Evolutionary conservation across 176 grass and related monocot genomes (phyloP).

Genomic region (Poa annua): DNA sequence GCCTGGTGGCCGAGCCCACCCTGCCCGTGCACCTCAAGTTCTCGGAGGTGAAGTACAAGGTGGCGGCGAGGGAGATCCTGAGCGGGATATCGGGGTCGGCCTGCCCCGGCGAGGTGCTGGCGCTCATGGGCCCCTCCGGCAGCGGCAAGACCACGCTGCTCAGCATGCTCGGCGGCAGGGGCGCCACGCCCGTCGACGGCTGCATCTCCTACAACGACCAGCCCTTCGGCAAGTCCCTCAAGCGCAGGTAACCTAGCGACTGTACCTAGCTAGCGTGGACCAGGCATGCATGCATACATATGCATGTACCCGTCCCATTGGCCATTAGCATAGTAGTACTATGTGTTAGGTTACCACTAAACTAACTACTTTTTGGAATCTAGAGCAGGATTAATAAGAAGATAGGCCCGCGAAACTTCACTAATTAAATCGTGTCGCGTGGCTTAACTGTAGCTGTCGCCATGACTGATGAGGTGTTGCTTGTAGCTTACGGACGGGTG

Average conservation of each 20-base stretch:
- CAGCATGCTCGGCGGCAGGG: conserved; percentile 84
- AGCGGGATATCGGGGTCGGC: conserved; percentile 81
- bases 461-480: conserved; percentile 31
- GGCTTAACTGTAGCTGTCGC: conserved; percentile 32
- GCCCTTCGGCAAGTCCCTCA: conserved; percentile 81
- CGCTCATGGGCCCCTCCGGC: conserved; percentile 92
- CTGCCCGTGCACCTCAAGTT: conserved; percentile 93
- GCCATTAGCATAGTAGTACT: no score
- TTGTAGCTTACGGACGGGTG: background rate
- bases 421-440: background rate
- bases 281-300: background rate
- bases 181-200: conserved; percentile 50
- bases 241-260: conserved; percentile 66
- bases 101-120: conserved; percentile 81
- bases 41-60: conserved; percentile 81
- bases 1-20: conserved; percentile 75
- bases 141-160: conserved; percentile 97
- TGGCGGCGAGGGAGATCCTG: conserved; percentile 71
- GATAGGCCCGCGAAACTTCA: no score
- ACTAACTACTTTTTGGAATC: background rate
- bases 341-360: no score
- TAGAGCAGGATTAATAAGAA: background rate
- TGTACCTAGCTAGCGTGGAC: background rate
- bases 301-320: no score
- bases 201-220: conserved; percentile 82